These are phyloP conservation scores for Cyphellophora europaea DNA, from an alignment of 2,329 filamentous ascomycete species.

Conservation along the genomic window DNA sequence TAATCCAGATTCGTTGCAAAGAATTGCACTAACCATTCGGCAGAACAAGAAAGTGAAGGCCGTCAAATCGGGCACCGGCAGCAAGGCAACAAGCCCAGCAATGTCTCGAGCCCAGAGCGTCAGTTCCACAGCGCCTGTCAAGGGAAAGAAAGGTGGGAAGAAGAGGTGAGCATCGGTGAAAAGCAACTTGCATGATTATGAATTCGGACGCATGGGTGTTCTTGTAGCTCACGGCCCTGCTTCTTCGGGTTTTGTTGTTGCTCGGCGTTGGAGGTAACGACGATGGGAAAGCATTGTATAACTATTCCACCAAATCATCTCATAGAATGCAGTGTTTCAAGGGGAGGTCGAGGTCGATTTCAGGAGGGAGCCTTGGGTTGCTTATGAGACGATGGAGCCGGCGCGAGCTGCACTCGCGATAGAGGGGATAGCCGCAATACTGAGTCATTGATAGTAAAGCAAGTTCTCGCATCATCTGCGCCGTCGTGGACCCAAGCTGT, in stretches of 20 bases:
- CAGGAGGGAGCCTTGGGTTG: too few relatives aligned
- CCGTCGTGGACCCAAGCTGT: too few relatives aligned
- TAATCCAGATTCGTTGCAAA: not conserved
- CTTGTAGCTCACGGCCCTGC: not conserved
- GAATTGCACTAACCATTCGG: constrained; percentile 17
- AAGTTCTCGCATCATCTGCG: too few relatives aligned
- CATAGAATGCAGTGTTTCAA: not conserved
- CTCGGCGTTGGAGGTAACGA: not conserved
- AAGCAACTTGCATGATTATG: too few relatives aligned
- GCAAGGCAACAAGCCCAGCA: constrained; percentile 42
- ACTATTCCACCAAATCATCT: not conserved
- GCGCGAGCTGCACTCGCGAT: too few relatives aligned
- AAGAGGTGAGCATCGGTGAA: too few relatives aligned
- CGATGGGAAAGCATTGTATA: not conserved
- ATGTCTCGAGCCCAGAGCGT: constrained; percentile 83
- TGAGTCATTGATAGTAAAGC: too few relatives aligned
- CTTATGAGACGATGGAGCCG: too few relatives aligned
- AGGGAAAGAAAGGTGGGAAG: constrained; percentile 39
- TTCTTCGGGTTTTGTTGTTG: not conserved
- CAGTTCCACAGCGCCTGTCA: constrained; percentile 54
- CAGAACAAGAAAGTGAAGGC: constrained; percentile 92
- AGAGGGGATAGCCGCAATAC: too few relatives aligned
- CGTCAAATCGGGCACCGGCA: constrained; percentile 55
- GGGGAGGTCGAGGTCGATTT: too few relatives aligned
- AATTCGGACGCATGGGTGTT: too few relatives aligned